Base-by-base conservation (phyloP, 805 yeast genomes). In the Yarrowia bubula region DNA sequence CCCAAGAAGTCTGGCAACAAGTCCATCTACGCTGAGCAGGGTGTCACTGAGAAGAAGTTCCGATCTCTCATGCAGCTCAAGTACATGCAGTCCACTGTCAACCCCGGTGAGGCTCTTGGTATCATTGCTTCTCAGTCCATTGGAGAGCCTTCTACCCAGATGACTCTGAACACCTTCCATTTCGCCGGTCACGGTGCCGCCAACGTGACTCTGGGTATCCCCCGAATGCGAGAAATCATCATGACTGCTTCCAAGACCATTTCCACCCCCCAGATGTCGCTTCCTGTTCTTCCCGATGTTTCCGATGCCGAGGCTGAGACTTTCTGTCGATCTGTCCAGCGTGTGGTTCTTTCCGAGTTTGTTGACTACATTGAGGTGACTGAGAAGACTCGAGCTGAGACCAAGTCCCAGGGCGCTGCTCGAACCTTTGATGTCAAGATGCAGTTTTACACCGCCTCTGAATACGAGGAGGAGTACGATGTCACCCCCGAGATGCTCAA, bases 141-240 rank as follows among this genome's bases (percentile, higher is more conserved):
- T 76, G 99, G 99, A 79, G 99, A 95, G 78, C 99, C 99, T 61
- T 91, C 98, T 4, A 95, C 99, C 3, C 99, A 95, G 81, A 95
- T 95, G 99, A 95, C 99, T 15, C 84, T 90, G 73, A 90, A 90
- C 77, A 90, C 97, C 53, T 90, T 90, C 90, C 97, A 95, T 81
- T 95, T 95, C 74, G 99, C 99, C 72, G 99, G 99, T 76, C 99
- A 96, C 80, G 99, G 99, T 86, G 99, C 99, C 66, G 99, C 99
- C 51, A 95, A 95, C 78, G 99, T 95, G 69, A 95, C 99, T 0
- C 83, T 95, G 73, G 99, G 99, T 89, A 95, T 95, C 75, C 99
- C 99, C 46, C 97, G 99, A 85, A 87, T 95, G 90, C 89, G 99
- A 85, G 99, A 95, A 84, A 95, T 95, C 77, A 92, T 95, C 75